Base-by-base conservation (phyloP, 2,329 filamentous ascomycete species). In the Colletotrichum siamense region DNA sequence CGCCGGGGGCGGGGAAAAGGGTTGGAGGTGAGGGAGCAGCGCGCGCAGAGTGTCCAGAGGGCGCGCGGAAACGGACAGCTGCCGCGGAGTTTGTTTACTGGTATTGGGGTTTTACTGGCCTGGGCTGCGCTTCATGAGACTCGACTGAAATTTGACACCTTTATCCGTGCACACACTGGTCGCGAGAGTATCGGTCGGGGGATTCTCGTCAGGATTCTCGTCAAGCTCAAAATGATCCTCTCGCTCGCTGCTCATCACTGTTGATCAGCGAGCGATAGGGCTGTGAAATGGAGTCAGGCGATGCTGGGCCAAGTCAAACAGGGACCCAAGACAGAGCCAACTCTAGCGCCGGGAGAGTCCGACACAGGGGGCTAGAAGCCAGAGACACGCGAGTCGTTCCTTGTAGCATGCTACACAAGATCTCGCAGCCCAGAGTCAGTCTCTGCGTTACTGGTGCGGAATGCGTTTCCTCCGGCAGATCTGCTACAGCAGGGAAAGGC, bases 401-500 rank as follows among this genome's bases (percentile, higher is more conserved):
- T 34, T 65, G 71, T 61, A 69, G 39, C 39, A 59, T 69, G 71
- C 71, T 59, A 65, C 57, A 74, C 32, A 34, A 49, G 59, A 65
- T 61, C 71, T 74, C 2, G 44, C 39, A n/a, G 30, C 24, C 12
- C 22, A 62, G 64, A 73, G 57, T 74, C 66, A 57, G 36, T 64
- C 18, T n/a, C n/a, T 24, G 65, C 16, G 24, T 59, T 24, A 26
- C 36, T 68, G 69, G 39, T 73, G 57, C 73, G 73, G 64, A 24
- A 64, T 59, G 22, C 61, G 70, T 52, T 57, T 57, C 72, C 73
- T 73, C 59, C 73, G 49, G 70, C 70, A 49, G 57, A 73, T 73
- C 70, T 73, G 70, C 59, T 69, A 76, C 70, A 68, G 55, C 70
- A 69, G 26, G 57, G 63, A 57, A 73, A 24, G 57, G 69, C 64